Base-by-base conservation (phyloP, 768 basidiomycete genomes). In the Pisolithus tinctorius region DNA sequence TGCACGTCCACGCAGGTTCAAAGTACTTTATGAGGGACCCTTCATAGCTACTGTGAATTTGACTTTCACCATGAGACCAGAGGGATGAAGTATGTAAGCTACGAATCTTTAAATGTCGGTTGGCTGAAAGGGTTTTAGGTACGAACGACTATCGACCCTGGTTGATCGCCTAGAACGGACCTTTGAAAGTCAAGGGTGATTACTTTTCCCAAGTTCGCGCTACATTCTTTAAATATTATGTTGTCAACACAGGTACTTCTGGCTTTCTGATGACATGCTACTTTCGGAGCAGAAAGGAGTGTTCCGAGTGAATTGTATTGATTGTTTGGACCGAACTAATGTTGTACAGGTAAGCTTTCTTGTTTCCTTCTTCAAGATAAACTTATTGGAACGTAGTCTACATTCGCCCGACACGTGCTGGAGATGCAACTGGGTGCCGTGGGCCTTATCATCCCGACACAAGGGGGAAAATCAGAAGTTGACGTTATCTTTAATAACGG, bases 21-120 rank as follows among this genome's bases (percentile, higher is more conserved):
- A 34, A 13, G 13, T 4, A 13, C 34, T 13, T 34, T 13, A 13
- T 34, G 34, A 34, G 4, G 34, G 11, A 14, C 13, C 11, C 11
- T 13, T 14, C 55, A 41, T 53, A 90, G 87, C 55, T 92, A 91
- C 59, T 70, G 73, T 55, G 86, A 83, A 61, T 97, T 93, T 61
- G 95, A 97, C 65, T 98, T 97, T 66, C 95, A 97, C 68, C 78
- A 73, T 3, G 92, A 96, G 66, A 95, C 93, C 10, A 86, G 81
- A 63, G 94, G 95, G 20, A 96, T 98, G 95, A 91, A 89, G 86
- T 91, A 54, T 49, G 79, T 68, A 48, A 45, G 41, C 36, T 49
- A 31, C 52, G 27, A 51, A 41, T 47, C n/a, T 17, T 7, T 39
- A 51, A 26, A 45, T 16, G 37, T 40, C 14, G 10, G 36, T 23